Evolutionary conservation across 805 yeast genomes (phyloP).

Genomic region (Myxozyma sirexii): DNA sequence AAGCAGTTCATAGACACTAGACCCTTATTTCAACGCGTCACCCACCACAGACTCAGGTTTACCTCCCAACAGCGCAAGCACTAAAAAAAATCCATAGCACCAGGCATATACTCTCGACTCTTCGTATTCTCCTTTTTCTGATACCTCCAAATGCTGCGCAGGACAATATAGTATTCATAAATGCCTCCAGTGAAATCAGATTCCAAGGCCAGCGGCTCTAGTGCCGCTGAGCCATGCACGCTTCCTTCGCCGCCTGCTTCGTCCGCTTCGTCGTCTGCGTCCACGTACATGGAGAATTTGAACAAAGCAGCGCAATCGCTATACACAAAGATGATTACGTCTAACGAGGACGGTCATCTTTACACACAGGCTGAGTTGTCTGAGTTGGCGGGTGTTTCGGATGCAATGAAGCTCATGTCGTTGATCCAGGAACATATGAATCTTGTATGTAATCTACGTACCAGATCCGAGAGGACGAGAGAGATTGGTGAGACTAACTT

Average conservation of each 20-base stretch:
- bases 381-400: slow-evolving; percentile 49
- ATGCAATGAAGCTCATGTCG: slow-evolving; percentile 49
- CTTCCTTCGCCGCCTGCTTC: slow-evolving; percentile 14
- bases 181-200: slow-evolving; percentile 20
- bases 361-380: slow-evolving; percentile 73
- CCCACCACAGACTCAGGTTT: slow-evolving; percentile 4
- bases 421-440: slow-evolving; percentile 52
- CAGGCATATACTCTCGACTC: not conserved
- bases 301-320: slow-evolving; percentile 22
- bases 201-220: slow-evolving; percentile 9
- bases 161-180: not conserved
- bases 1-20: not conserved
- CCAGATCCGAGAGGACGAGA: not conserved
- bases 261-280: not conserved
- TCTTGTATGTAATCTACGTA: slow-evolving; percentile 34
- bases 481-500: slow-evolving; percentile 48
- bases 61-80: not conserved
- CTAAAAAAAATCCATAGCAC: not conserved
- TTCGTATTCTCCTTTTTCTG: not conserved
- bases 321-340: slow-evolving; percentile 28
- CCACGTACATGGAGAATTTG: slow-evolving; percentile 19
- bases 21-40: slow-evolving; percentile 1
- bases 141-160: not conserved
- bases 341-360: slow-evolving; percentile 47
- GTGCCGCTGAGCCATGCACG: slow-evolving; percentile 12